phyloP scores from a whole-genome alignment of 1,139 yeast genomes.

The Yarrowia galli region DNA sequence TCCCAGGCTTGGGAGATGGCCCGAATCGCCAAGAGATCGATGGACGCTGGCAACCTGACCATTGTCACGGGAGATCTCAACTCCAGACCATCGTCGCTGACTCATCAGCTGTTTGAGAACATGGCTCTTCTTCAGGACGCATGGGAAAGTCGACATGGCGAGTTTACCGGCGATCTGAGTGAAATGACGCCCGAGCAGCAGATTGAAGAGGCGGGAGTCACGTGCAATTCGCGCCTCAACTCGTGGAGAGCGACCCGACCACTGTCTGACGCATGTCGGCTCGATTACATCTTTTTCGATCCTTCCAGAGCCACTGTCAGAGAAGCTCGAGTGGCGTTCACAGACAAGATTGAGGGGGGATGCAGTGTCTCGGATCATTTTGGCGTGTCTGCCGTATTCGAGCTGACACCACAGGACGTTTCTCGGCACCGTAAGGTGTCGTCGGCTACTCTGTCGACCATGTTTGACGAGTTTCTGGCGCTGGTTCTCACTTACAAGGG shows the following conservation, averaged over 20 bases:
- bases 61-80: constrained; percentile 93
- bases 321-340: constrained; percentile 72
- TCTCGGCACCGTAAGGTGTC: constrained; percentile 34
- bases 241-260: constrained; percentile 80
- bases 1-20: constrained; percentile 98
- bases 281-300: constrained; percentile 89
- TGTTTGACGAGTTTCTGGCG: constrained; percentile 64
- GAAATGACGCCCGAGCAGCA: constrained; percentile 71
- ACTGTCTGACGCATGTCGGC: constrained; percentile 77
- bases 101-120: constrained; percentile 72
- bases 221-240: constrained; percentile 86
- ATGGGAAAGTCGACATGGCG: constrained; percentile 75
- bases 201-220: constrained; percentile 74
- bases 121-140: constrained; percentile 79
- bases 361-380: constrained; percentile 93
- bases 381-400: constrained; percentile 70
- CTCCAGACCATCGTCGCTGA: constrained; percentile 84
- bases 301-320: constrained; percentile 59
- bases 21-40: constrained; percentile 65
- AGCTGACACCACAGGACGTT: constrained; percentile 42
- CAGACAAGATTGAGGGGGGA: constrained; percentile 64
- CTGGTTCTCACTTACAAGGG: constrained; percentile 64
- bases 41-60: constrained; percentile 80
- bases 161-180: constrained; percentile 53
- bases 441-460: constrained; percentile 41